Percentiles rank a stretch among this genome's conserved stretches.
These are phyloP conservation scores for Clitocybe nebularis DNA, from an alignment of 1,284 basidiomycete genomes.

Conservation along the genomic window DNA sequence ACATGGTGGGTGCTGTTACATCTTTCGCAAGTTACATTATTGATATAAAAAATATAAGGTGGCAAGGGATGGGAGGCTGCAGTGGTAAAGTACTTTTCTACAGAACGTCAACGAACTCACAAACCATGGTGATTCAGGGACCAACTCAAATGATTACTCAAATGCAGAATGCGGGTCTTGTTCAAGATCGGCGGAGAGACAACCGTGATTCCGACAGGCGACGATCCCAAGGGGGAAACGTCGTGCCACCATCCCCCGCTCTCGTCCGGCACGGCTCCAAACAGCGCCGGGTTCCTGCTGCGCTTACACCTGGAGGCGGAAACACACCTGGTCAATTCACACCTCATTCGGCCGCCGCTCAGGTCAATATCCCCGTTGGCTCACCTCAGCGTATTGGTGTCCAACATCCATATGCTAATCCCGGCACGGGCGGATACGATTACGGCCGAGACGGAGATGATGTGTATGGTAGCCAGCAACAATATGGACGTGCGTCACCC, in stretches of 20 bases:
- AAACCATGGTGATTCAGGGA: too few species aligned
- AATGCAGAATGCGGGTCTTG: slow-evolving; percentile 51
- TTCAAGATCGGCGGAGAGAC: slow-evolving; percentile 57
- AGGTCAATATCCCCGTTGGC: slow-evolving; percentile 65
- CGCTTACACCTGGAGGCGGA: slow-evolving; percentile 47
- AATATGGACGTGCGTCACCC: slow-evolving; percentile 68
- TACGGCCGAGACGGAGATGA: slow-evolving; percentile 46
- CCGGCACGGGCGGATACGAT: slow-evolving; percentile 50
- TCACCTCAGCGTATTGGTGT: slow-evolving; percentile 42
- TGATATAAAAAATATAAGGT: slow-evolving; percentile 34
- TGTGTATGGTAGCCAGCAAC: slow-evolving; percentile 43
- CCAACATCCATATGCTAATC: slow-evolving; percentile 67
- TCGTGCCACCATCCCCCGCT: slow-evolving; percentile 70
- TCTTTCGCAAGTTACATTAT: background rate
- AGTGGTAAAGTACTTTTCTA: slow-evolving; percentile 49
- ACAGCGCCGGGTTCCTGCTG: slow-evolving; percentile 53
- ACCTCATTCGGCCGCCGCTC: slow-evolving; percentile 67
- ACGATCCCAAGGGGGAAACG: slow-evolving; percentile 56
- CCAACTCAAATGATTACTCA: slow-evolving; percentile 60
- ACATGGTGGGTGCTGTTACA: slow-evolving; percentile 54
- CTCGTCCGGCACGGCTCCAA: slow-evolving; percentile 72
- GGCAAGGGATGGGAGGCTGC: slow-evolving; percentile 95
- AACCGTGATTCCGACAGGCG: slow-evolving; percentile 48
- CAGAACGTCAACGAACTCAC: too few species aligned
- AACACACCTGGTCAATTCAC: slow-evolving; percentile 50